These are phyloP conservation scores for Nidula microcarpa DNA, from an alignment of 768 basidiomycete genomes.

Conservation along the genomic window DNA sequence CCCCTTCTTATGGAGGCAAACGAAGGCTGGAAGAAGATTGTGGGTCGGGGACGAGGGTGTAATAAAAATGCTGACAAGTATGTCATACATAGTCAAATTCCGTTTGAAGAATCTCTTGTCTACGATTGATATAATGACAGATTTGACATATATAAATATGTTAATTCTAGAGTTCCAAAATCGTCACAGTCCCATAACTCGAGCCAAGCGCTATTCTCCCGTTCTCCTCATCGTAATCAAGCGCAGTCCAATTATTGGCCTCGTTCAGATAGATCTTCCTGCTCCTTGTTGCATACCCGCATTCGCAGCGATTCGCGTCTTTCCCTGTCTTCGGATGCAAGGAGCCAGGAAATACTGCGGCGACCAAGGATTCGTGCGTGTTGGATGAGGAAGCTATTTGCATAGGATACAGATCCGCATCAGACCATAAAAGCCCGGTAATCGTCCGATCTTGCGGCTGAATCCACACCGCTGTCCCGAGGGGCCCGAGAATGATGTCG, in stretches of 20 bases:
- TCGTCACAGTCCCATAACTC: constrained; percentile 39
- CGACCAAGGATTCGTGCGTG: constrained; percentile 37
- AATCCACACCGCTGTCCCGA: constrained; percentile 63
- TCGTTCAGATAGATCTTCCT: constrained; percentile 26
- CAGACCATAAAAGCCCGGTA: constrained; percentile 29
- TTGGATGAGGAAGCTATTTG: constrained; percentile 3
- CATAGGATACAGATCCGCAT: constrained; percentile 1
- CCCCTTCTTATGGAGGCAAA: no score
- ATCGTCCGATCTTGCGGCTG: constrained; percentile 46
- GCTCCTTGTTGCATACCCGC: constrained; percentile 9
- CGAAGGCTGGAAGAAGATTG: no score
- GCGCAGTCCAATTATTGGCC: constrained; percentile 46
- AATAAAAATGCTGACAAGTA: no score
- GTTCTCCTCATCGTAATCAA: constrained; percentile 59
- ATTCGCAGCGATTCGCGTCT: constrained; percentile 7
- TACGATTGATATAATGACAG: no score
- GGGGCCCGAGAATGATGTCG: constrained; percentile 47
- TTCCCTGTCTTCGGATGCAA: constrained; percentile 12
- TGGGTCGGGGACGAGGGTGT: no score
- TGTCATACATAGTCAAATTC: no score
- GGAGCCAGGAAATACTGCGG: constrained; percentile 50
- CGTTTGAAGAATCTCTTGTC: no score
- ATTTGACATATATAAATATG: no score
- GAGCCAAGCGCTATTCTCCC: constrained; percentile 54
- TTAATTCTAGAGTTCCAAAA: constrained; percentile 28